Evolutionary conservation across 1,284 basidiomycete genomes (phyloP).

Genomic region (Leccinum pachyderme): DNA sequence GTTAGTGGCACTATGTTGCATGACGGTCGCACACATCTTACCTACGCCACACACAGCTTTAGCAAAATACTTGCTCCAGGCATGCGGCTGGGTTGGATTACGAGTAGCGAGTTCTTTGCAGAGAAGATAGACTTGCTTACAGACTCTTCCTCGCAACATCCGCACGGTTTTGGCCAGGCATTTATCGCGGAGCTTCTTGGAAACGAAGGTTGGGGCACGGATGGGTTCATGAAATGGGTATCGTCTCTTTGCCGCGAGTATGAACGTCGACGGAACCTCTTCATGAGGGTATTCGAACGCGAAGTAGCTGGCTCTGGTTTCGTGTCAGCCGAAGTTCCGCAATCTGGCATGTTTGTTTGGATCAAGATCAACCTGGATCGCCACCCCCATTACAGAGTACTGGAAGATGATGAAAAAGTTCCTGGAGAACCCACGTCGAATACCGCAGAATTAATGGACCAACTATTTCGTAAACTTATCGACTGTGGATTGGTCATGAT

Average conservation of each 20-base stretch:
- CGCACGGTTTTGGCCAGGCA: conserved; percentile 32
- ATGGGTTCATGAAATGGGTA: conserved; percentile 36
- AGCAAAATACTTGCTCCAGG: conserved; percentile 53
- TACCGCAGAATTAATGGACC: conserved; percentile 35
- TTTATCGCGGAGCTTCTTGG: conserved; percentile 34
- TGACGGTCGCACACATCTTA: conserved; percentile 35
- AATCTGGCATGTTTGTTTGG: conserved; percentile 40
- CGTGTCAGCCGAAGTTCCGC: conserved; percentile 26
- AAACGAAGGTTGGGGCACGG: conserved; percentile 26
- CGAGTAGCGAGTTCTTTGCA: conserved; percentile 42
- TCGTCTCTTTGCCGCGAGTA: conserved; percentile 32
- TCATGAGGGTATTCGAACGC: conserved; percentile 31
- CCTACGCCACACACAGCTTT: conserved; percentile 14
- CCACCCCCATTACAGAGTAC: conserved; percentile 27
- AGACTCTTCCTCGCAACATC: conserved; percentile 34
- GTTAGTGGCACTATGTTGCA: conserved; percentile 9
- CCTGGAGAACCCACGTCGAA: conserved; percentile 25
- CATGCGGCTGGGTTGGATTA: conserved; percentile 57
- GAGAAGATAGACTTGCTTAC: conserved; percentile 47
- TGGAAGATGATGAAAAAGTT: conserved; percentile 13
- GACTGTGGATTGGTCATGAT: conserved; percentile 33
- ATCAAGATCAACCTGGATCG: conserved; percentile 33
- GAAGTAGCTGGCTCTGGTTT: conserved; percentile 22
- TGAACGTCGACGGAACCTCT: conserved; percentile 33
- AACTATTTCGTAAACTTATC: conserved; percentile 32